Conservation (phyloP, 108 stramenopile species). For the Aurantiochytrium sp. region DNA sequence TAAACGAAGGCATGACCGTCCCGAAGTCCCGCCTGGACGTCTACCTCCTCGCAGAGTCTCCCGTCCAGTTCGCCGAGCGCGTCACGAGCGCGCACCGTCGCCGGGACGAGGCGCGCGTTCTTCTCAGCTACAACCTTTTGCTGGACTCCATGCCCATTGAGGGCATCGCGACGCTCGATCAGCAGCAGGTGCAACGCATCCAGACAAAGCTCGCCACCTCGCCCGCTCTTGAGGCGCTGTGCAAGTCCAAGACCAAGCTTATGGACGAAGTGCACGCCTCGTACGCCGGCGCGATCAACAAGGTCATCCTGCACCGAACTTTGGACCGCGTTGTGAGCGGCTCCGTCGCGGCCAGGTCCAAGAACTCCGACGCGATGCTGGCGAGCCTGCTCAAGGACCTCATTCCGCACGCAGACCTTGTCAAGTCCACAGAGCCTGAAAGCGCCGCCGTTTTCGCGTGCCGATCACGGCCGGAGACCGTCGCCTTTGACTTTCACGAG, state of each 20-base stretch:
- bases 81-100: slow-evolving; percentile 25
- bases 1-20: too few species aligned
- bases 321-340: not conserved
- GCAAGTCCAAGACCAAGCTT: not conserved
- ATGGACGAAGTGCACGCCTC: slow-evolving; percentile 40
- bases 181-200: slow-evolving; percentile 35
- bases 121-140: slow-evolving; percentile 36
- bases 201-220: not conserved
- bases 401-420: not conserved
- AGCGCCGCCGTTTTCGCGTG: slow-evolving; percentile 32
- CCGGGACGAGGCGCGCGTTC: not conserved
- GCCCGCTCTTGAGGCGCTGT: not conserved
- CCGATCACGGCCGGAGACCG: slow-evolving; percentile 22
- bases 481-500: slow-evolving; percentile 21
- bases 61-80: slow-evolving; percentile 33
- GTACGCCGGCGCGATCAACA: slow-evolving; percentile 56
- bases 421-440: slow-evolving; percentile 4
- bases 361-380: not conserved
- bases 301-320: slow-evolving; percentile 34
- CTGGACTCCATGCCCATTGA: slow-evolving; percentile 48
- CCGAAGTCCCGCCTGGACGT: slow-evolving; percentile 51
- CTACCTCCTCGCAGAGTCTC: slow-evolving; percentile 51
- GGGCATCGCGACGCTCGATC: slow-evolving; percentile 24
- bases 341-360: slow-evolving; percentile 19
- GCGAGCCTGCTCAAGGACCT: not conserved